phyloP scores from a whole-genome alignment of 106 monocot genomes.

The Amphibolis antarctica region DNA sequence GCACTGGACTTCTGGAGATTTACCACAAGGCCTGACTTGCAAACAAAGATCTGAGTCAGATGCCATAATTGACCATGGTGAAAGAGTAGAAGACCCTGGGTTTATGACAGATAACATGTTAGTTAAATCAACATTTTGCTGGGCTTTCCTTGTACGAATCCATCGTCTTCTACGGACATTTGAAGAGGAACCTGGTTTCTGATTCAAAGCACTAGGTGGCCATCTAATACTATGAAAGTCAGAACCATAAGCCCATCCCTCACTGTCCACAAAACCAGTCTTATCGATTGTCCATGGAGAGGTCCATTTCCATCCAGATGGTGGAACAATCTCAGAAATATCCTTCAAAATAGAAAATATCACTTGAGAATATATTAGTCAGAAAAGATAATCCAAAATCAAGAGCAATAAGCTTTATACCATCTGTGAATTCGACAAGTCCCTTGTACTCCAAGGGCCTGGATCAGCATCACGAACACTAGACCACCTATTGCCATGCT shows the following conservation, averaged over 20 bases:
- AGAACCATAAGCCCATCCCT: slow-evolving; percentile 81
- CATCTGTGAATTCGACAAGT: slow-evolving; percentile 69
- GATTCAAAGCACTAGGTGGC: slow-evolving; percentile 55
- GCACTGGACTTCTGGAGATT: slow-evolving; percentile 39
- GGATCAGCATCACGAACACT: slow-evolving; percentile 28
- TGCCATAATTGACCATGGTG: slow-evolving; percentile 60
- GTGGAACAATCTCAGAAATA: slow-evolving; percentile 70
- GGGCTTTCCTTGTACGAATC: slow-evolving; percentile 48
- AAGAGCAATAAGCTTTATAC: slow-evolving; percentile 16
- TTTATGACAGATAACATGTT: slow-evolving; percentile 42
- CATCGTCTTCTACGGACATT: slow-evolving; percentile 77
- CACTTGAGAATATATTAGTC: background rate
- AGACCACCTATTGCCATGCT: slow-evolving; percentile 41
- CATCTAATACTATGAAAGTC: slow-evolving; percentile 67
- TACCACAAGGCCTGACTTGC: slow-evolving; percentile 64
- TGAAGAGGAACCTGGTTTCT: slow-evolving; percentile 40
- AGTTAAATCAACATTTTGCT: slow-evolving; percentile 18
- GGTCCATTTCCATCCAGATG: slow-evolving; percentile 60
- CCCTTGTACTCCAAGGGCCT: slow-evolving; percentile 52
- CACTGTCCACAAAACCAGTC: slow-evolving; percentile 45
- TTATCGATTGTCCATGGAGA: slow-evolving; percentile 84
- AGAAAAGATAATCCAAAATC: background rate
- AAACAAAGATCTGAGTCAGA: slow-evolving; percentile 51
- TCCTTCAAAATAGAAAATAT: slow-evolving; percentile 26
- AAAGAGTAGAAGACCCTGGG: slow-evolving; percentile 51